Percentiles rank a stretch among this genome's conserved stretches.
phyloP scores from a whole-genome alignment of 2,329 filamentous ascomycete species.

The Rachicladosporium sp. region DNA sequence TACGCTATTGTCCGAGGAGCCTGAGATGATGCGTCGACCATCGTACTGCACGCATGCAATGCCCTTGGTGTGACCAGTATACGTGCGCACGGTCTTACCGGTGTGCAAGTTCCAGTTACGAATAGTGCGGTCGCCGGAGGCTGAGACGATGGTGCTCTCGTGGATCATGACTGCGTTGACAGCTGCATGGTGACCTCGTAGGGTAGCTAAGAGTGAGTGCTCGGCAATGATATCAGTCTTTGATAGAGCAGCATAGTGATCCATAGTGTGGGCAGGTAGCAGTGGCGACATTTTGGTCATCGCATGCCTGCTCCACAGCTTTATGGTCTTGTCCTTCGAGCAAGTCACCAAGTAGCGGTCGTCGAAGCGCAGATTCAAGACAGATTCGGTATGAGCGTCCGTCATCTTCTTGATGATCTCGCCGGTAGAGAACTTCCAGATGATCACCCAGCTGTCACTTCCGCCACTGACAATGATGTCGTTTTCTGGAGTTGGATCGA shows the following conservation, averaged over 20 bases:
- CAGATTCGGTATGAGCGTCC: constrained; percentile 75
- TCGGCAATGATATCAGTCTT: constrained; percentile 47
- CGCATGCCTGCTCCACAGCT: constrained; percentile 75
- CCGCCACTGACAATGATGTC: constrained; percentile 93
- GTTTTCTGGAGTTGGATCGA: constrained; percentile 75
- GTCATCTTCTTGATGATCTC: constrained; percentile 63
- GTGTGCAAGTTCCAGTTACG: constrained; percentile 89
- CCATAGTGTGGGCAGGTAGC: constrained; percentile 23
- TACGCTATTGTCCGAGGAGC: constrained; percentile 90
- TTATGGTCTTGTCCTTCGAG: constrained; percentile 94
- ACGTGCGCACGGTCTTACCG: constrained; percentile 61
- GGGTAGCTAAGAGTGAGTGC: constrained; percentile 63
- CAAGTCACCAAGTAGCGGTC: constrained; percentile 86
- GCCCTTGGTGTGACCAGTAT: constrained; percentile 81
- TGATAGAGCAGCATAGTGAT: constrained; percentile 28
- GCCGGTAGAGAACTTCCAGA: constrained; percentile 91
- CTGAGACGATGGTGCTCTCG: constrained; percentile 78
- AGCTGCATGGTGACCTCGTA: constrained; percentile 78
- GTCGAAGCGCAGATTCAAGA: constrained; percentile 87
- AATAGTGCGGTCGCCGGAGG: constrained; percentile 84
- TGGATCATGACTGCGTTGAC: constrained; percentile 93
- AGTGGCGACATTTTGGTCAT: constrained; percentile 38
- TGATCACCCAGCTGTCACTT: constrained; percentile 78
- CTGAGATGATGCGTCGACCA: constrained; percentile 82
- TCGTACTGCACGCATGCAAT: constrained; percentile 98